phyloP scores from a whole-genome alignment of 2,329 filamentous ascomycete genomes.

The Pseudocercospora ulei region DNA sequence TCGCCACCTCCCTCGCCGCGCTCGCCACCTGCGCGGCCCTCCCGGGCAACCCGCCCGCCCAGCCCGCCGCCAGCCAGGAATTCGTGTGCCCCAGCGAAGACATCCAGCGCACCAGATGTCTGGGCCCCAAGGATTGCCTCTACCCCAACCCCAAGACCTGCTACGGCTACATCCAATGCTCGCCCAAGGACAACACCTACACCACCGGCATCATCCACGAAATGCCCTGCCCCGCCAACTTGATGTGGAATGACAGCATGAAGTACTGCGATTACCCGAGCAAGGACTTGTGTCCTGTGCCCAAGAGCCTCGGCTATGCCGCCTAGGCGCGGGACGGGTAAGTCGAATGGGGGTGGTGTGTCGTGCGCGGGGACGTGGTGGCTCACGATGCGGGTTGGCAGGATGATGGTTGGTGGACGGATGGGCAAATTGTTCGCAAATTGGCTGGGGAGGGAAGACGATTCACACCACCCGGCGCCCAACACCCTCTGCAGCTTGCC shows the following conservation, averaged over 20 bases:
- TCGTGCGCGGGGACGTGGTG: no score
- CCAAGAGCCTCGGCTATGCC: no score
- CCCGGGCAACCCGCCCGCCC: neutral
- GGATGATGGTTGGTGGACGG: no score
- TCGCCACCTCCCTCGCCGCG: neutral
- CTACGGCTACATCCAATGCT: constrained; percentile 12
- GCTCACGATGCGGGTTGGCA: no score
- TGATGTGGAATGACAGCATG: constrained; percentile 10
- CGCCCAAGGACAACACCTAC: constrained; percentile 6
- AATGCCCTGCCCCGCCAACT: constrained; percentile 7
- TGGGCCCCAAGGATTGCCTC: constrained; percentile 10
- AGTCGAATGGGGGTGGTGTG: no score
- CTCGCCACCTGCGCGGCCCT: neutral
- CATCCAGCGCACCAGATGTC: constrained; percentile 8
- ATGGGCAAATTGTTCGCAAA: no score
- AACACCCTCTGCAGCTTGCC: no score
- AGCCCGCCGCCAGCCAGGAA: no score
- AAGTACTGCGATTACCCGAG: constrained; percentile 16
- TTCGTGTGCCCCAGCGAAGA: constrained; percentile 10
- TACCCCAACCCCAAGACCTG: constrained; percentile 12
- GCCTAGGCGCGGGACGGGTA: no score
- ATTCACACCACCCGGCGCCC: no score
- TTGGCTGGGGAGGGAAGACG: no score
- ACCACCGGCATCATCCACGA: constrained; percentile 8
- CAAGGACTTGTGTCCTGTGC: no score